A percentile compares a stretch with the other conserved stretches of the same genome.
Conservation (phyloP, 2,329 filamentous ascomycete genomes). For the Diaporthe sp. region DNA sequence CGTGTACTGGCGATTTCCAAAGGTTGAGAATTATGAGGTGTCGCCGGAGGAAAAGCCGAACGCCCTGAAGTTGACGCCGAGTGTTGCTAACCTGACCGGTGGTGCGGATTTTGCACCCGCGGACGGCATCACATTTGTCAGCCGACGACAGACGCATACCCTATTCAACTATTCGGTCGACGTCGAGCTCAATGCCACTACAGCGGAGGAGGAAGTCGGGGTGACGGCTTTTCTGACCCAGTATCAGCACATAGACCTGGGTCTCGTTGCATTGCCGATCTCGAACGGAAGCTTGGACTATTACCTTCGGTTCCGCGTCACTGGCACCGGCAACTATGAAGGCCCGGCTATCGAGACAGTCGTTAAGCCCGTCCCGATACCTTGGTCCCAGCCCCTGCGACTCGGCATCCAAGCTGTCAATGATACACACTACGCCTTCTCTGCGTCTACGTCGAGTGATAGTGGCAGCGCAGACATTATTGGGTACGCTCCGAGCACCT, state of each 20-base stretch:
- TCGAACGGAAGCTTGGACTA: constrained; percentile 39
- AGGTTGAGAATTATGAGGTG: constrained; percentile 45
- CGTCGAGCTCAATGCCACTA: constrained; percentile 44
- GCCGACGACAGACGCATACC: constrained; percentile 48
- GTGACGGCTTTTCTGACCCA: constrained; percentile 53
- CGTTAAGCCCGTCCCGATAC: constrained; percentile 44
- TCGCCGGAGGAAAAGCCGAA: constrained; percentile 41
- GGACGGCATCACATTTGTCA: constrained; percentile 33
- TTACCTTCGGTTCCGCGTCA: constrained; percentile 44
- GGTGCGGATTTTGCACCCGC: constrained; percentile 44
- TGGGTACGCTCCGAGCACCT: constrained; percentile 48
- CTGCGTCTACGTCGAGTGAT: constrained; percentile 45
- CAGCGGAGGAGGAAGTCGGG: constrained; percentile 50
- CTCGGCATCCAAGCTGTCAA: constrained; percentile 49
- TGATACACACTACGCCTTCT: constrained; percentile 49
- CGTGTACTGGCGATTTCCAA: constrained; percentile 49
- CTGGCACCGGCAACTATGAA: constrained; percentile 28
- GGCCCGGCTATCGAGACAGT: constrained; percentile 26
- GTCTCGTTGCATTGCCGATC: constrained; percentile 44
- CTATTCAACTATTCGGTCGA: constrained; percentile 52
- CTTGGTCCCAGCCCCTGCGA: constrained; percentile 48
- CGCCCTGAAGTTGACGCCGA: constrained; percentile 47
- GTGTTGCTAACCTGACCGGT: constrained; percentile 48
- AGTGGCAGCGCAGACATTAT: constrained; percentile 42
- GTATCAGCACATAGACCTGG: constrained; percentile 51